Evolutionary conservation across 1,284 basidiomycete genomes (phyloP), one percentile per base, ranked within the genome.

Genomic region (Ceratobasidium sp.): DNA sequence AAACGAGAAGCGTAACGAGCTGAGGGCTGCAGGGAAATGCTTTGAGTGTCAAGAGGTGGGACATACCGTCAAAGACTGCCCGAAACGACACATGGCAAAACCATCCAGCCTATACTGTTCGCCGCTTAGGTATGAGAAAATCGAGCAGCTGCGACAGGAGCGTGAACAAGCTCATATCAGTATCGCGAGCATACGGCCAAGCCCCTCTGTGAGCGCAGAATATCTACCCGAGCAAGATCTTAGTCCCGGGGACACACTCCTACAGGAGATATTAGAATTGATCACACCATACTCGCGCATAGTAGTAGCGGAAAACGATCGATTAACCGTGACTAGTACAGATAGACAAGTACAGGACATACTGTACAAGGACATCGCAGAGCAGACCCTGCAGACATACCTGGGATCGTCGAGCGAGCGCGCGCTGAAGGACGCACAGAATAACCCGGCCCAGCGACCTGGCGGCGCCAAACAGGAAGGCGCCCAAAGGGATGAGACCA

Each of bases 21-120:
- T 73, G 14, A 26, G 71, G 0, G 74, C 64, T 4, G 72, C 63
- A 2, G 57, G 57, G 1, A 73, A 75, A 52, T 75, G 74, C 43
- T 75, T 73, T 28, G 0, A 41, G 1, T 75, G 74, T 50, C 38
- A 73, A n/a, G 63, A 73, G 35, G 14, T 49, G 8, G 72, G 64
- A 28, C 74, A 73, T 49, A 32, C 59, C 7, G 13, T 43, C 32
- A 73, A 70, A n/a, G 72, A 75, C 38, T 75, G 74, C 58, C 74
- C 72, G 3, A 30, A n/a, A 0, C 30, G 64, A 9, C 73, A 52
- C 7, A 66, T 59, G 7, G 41, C 55, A 18, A 38, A 41, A 54
- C 69, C 32, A 1, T 21, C 43, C 0, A 44, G 66, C 3, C 46
- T 63, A 4, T 47, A 32, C 47, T 47, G 54, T 18, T 66, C 57